Evolutionary conservation across 139 green algal genomes (phyloP).

Genomic region (Deuterostichococcus epilithicus): DNA sequence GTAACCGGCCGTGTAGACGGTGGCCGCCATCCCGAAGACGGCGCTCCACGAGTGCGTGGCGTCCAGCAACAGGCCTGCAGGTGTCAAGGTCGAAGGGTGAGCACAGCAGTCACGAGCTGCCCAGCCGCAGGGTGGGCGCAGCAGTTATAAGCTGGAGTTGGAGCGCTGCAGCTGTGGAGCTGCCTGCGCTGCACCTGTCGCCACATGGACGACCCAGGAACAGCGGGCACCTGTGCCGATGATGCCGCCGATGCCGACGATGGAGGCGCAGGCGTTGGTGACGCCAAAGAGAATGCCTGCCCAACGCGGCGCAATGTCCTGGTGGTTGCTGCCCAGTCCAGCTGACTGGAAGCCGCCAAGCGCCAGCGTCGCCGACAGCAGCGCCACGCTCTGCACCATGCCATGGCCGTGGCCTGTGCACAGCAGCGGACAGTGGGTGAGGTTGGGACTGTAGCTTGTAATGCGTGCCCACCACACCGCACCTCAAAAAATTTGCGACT

Average conservation of each 20-base stretch:
- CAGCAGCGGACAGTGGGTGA: background rate
- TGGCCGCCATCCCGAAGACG: conserved; percentile 42
- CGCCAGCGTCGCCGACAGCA: conserved; percentile 45
- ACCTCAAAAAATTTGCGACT: too few species aligned
- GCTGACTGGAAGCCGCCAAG: conserved; percentile 46
- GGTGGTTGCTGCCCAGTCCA: conserved; percentile 77
- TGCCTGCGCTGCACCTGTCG: too few species aligned
- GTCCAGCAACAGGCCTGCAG: conserved; percentile 53
- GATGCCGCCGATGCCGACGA: conserved; percentile 51
- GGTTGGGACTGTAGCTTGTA: too few species aligned
- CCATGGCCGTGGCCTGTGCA: background rate
- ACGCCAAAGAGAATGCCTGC: conserved; percentile 72
- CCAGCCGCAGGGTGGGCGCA: background rate
- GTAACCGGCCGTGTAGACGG: conserved; percentile 40
- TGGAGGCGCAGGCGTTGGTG: conserved; percentile 57
- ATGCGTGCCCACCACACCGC: too few species aligned
- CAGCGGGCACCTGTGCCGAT: conserved; percentile 40
- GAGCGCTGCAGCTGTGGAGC: background rate
- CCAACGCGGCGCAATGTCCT: conserved; percentile 68
- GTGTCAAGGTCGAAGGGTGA: conserved; percentile 29
- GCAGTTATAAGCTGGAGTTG: background rate
- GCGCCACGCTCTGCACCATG: conserved; percentile 36
- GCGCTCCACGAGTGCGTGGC: conserved; percentile 43
- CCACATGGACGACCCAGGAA: too few species aligned
- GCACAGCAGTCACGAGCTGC: background rate